Percentiles rank a stretch among this genome's conserved stretches.
Evolutionary conservation across 2,329 filamentous ascomycete species (phyloP).

Genomic region (Phoma sp.): DNA sequence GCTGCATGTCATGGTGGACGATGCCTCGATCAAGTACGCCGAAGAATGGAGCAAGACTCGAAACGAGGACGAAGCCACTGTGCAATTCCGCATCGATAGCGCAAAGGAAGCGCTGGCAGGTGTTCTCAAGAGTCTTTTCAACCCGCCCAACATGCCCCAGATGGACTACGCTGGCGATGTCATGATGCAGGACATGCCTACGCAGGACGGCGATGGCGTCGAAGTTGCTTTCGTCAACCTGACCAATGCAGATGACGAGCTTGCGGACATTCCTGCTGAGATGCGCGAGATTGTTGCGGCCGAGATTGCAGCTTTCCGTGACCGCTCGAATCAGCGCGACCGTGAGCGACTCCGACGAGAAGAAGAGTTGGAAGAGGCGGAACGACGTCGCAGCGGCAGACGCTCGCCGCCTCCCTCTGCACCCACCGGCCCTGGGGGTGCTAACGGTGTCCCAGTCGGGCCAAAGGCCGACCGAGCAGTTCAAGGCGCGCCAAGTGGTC

Average conservation of each 20-base stretch:
- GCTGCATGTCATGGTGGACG: slow-evolving; percentile 75
- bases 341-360: slow-evolving; percentile 85
- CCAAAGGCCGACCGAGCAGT: slow-evolving; percentile 69
- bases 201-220: slow-evolving; percentile 65
- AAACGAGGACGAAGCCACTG: slow-evolving; percentile 66
- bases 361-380: slow-evolving; percentile 88
- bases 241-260: slow-evolving; percentile 77
- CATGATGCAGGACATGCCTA: slow-evolving; percentile 67
- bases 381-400: slow-evolving; percentile 73
- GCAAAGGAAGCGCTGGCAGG: slow-evolving; percentile 71
- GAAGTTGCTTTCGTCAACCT: slow-evolving; percentile 91
- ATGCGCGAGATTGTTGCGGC: slow-evolving; percentile 94
- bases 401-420: slow-evolving; percentile 71
- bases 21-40: slow-evolving; percentile 82
- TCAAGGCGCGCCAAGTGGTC: slow-evolving; percentile 76
- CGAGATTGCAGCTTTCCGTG: slow-evolving; percentile 93
- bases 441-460: slow-evolving; percentile 79
- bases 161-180: slow-evolving; percentile 70
- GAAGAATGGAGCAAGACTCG: slow-evolving; percentile 75
- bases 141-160: slow-evolving; percentile 57
- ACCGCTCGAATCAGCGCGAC: slow-evolving; percentile 86
- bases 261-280: slow-evolving; percentile 93
- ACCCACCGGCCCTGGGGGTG: slow-evolving; percentile 65
- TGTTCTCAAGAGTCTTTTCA: slow-evolving; percentile 73
- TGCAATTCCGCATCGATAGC: slow-evolving; percentile 71